phyloP scores from a whole-genome alignment of 2,329 filamentous ascomycete genomes.

The Emericellopsis cladophorae region DNA sequence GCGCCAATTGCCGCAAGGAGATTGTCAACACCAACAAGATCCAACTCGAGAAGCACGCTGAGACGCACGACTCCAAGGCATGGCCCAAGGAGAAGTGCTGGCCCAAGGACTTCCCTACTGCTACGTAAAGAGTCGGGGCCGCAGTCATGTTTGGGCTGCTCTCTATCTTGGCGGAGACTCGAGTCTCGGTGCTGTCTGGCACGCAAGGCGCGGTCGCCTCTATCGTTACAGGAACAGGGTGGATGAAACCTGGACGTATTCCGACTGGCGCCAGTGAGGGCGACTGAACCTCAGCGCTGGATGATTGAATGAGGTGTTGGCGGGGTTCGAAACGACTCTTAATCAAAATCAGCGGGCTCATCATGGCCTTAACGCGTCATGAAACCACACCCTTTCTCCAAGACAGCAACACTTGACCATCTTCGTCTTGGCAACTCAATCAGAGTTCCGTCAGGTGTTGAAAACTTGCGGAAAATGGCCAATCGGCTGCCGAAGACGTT shows the following conservation, averaged over 20 bases:
- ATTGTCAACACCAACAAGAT: constrained; percentile 36
- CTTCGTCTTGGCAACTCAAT: too few species aligned
- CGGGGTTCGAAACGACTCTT: not conserved
- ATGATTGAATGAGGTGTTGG: not conserved
- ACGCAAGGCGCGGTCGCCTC: not conserved
- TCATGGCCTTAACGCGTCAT: not conserved
- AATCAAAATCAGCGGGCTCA: not conserved
- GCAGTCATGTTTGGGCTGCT: not conserved
- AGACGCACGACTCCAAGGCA: constrained; percentile 31
- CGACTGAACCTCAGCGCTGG: not conserved
- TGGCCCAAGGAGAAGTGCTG: constrained; percentile 49
- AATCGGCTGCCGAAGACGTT: too few species aligned
- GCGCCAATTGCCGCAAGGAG: constrained; percentile 36
- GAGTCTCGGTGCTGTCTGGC: not conserved
- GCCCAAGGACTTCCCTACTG: constrained; percentile 30
- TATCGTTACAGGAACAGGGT: not conserved
- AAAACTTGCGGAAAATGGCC: too few species aligned
- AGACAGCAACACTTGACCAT: not conserved
- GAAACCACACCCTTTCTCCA: not conserved
- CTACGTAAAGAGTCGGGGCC: not conserved
- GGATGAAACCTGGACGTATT: not conserved
- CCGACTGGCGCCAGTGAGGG: not conserved
- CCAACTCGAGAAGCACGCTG: constrained; percentile 38
- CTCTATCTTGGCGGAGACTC: not conserved
- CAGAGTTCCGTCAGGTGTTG: too few species aligned